These are phyloP conservation scores for Fusarium domesticum DNA, from an alignment of 2,329 filamentous ascomycete genomes.

Conservation along the genomic window DNA sequence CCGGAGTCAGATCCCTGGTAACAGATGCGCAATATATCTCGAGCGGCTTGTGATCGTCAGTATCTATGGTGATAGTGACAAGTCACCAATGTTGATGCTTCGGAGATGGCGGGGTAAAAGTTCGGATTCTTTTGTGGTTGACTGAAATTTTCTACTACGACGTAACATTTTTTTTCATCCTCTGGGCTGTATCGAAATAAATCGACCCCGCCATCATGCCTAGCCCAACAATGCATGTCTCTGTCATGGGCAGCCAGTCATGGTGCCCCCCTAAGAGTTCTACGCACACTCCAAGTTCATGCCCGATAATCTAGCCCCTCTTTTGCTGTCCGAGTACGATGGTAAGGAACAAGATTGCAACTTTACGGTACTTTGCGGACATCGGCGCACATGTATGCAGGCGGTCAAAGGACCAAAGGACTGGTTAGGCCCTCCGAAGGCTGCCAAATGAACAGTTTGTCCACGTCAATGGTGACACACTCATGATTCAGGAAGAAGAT, in stretches of 20 bases:
- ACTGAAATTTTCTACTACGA: conserved; percentile 4
- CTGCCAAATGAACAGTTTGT: not conserved
- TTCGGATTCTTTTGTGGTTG: conserved; percentile 9
- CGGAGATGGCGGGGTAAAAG: conserved; percentile 19
- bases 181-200: too few relatives aligned
- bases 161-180: conserved; percentile 1
- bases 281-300: conserved; percentile 1
- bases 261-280: not conserved
- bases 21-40: too few relatives aligned
- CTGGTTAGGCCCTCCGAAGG: conserved; percentile 17
- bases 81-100: conserved; percentile 12
- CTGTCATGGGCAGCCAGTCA: not conserved
- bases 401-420: conserved; percentile 27
- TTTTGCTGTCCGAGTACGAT: not conserved
- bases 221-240: conserved; percentile 11
- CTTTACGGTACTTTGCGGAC: conserved; percentile 16
- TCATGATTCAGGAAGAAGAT: not conserved
- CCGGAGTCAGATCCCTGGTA: not conserved
- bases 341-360: not conserved
- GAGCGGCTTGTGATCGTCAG: not conserved
- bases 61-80: conserved; percentile 13
- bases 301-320: not conserved
- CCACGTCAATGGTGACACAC: not conserved
- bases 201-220: conserved; percentile 19
- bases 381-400: conserved; percentile 27